These are phyloP conservation scores for Penicillium crustosum DNA, from an alignment of 2,329 filamentous ascomycete genomes.

Conservation along the genomic window DNA sequence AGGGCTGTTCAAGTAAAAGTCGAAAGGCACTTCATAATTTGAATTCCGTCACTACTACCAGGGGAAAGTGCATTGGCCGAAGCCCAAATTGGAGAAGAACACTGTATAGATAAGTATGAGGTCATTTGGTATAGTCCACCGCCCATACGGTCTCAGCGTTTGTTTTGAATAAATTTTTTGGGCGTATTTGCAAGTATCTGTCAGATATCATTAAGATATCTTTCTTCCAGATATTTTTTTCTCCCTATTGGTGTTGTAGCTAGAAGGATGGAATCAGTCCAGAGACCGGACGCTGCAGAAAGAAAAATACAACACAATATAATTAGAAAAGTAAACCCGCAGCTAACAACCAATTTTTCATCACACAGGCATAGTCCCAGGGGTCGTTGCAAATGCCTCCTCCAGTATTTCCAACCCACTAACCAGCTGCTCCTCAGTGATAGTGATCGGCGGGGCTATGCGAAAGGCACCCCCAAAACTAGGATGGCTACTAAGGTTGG, in stretches of 20 bases:
- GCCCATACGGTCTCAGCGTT: too few relatives aligned
- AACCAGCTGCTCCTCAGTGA: conserved; percentile 52
- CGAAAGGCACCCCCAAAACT: conserved; percentile 59
- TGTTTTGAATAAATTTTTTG: too few relatives aligned
- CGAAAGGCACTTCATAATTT: too few relatives aligned
- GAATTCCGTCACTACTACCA: too few relatives aligned
- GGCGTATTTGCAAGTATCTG: too few relatives aligned
- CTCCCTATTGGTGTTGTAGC: background rate
- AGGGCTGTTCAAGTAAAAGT: background rate
- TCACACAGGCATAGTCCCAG: background rate
- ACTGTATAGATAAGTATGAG: background rate
- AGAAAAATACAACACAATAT: background rate
- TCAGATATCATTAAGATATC: too few relatives aligned
- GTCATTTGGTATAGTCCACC: background rate
- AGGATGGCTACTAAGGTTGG: conserved; percentile 56
- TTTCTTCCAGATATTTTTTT: background rate
- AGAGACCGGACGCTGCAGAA: background rate
- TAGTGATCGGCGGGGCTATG: conserved; percentile 61
- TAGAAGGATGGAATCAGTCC: background rate
- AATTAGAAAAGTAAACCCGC: background rate
- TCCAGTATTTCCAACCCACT: conserved; percentile 58
- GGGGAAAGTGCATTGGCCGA: background rate
- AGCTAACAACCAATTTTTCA: background rate
- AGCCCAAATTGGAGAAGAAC: background rate
- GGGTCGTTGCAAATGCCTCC: conserved; percentile 47